Evolutionary conservation across 805 yeast species (phyloP).

Genomic region (Schizosaccharomyces japonicus): DNA sequence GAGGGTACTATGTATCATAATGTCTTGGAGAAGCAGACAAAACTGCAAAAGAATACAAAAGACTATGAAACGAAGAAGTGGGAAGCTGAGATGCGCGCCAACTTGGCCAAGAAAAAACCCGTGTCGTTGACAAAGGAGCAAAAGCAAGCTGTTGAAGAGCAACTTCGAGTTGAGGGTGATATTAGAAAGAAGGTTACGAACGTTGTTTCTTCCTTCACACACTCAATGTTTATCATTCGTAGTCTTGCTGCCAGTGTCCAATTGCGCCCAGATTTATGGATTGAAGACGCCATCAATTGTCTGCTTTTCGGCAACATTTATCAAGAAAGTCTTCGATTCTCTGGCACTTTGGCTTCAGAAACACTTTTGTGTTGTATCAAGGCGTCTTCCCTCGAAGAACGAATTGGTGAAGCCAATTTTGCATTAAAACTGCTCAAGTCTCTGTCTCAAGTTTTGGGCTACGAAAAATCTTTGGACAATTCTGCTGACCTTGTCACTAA

Average conservation of each 20-base stretch:
- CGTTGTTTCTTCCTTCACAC: slow-evolving; percentile 19
- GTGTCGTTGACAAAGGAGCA: slow-evolving; percentile 54
- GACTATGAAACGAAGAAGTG: slow-evolving; percentile 71
- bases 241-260: slow-evolving; percentile 31
- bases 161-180: slow-evolving; percentile 34
- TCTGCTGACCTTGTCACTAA: not conserved
- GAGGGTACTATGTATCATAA: slow-evolving; percentile 52
- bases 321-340: slow-evolving; percentile 29
- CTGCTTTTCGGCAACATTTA: slow-evolving; percentile 21
- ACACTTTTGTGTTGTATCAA: slow-evolving; percentile 23
- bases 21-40: slow-evolving; percentile 26
- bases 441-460: not conserved
- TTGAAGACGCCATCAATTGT: slow-evolving; percentile 33
- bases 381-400: slow-evolving; percentile 22
- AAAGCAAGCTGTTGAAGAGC: slow-evolving; percentile 34
- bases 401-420: not conserved
- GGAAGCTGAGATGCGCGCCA: slow-evolving; percentile 67
- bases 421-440: not conserved
- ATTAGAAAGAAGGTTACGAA: slow-evolving; percentile 27
- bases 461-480: not conserved
- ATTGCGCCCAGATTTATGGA: slow-evolving; percentile 51
- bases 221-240: slow-evolving; percentile 30
- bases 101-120: slow-evolving; percentile 24
- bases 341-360: slow-evolving; percentile 75
- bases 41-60: slow-evolving; percentile 45